Evolutionary conservation across 2,329 filamentous ascomycete genomes (phyloP).

Genomic region (Fusarium devonianum): DNA sequence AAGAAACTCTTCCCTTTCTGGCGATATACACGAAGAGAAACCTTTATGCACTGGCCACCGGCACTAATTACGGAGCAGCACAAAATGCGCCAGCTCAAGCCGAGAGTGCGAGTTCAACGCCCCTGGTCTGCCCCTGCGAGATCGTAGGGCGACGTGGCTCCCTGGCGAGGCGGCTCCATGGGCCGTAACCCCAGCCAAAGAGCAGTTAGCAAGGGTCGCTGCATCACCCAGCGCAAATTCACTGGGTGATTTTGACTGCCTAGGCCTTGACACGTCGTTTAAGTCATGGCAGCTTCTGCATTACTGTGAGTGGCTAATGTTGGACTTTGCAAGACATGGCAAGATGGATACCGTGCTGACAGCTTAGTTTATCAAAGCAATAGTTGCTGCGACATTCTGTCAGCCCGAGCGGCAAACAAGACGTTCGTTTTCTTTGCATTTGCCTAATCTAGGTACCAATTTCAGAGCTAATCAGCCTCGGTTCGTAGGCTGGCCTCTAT

Average conservation of each 20-base stretch:
- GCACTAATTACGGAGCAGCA: slow-evolving; percentile 12
- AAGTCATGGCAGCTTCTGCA: slow-evolving; percentile 36
- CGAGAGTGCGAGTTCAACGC: slow-evolving; percentile 28
- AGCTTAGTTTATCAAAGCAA: slow-evolving; percentile 30
- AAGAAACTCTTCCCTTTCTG: not conserved
- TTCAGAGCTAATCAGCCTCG: fast-evolving
- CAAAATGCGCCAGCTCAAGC: slow-evolving; percentile 17
- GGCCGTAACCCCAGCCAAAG: slow-evolving; percentile 1
- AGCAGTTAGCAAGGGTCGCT: not conserved
- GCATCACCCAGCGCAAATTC: slow-evolving; percentile 3
- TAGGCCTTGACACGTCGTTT: slow-evolving; percentile 35
- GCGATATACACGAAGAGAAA: not conserved
- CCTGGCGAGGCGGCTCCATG: slow-evolving; percentile 38
- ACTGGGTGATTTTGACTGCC: slow-evolving; percentile 29
- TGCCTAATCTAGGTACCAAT: fast-evolving
- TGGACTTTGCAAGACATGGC: too few species aligned
- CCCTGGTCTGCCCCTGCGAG: slow-evolving; percentile 32
- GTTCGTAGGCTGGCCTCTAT: slow-evolving; percentile 18
- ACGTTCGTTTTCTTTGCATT: slow-evolving; percentile 3
- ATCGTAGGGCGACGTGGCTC: slow-evolving; percentile 26
- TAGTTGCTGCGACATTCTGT: slow-evolving; percentile 4
- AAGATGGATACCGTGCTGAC: too few species aligned
- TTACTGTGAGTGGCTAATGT: slow-evolving; percentile 36
- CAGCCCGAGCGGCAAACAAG: slow-evolving; percentile 7
- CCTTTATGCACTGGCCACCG: not conserved